Conservation (phyloP, 2,329 filamentous ascomycete species). For the Talaromyces sp. region DNA sequence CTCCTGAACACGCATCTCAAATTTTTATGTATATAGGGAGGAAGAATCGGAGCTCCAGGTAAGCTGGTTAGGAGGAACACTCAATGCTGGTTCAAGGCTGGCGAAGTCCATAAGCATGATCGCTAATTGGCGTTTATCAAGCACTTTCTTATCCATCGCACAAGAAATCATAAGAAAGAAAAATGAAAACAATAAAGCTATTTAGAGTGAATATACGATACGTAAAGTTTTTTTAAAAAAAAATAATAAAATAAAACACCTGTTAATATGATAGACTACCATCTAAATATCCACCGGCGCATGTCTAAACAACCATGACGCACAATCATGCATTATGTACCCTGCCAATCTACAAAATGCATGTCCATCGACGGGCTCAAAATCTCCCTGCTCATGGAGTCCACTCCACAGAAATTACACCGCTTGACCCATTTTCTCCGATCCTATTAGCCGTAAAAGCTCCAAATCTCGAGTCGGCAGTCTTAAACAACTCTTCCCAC, state of each 20-base stretch:
- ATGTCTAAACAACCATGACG: neutral
- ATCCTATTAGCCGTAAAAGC: neutral
- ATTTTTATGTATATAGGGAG: neutral
- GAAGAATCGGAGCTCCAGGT: too few relatives aligned
- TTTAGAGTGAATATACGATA: neutral
- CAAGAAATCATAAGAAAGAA: too few relatives aligned
- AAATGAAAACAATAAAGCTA: too few relatives aligned
- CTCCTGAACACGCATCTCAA: neutral
- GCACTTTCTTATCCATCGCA: too few relatives aligned
- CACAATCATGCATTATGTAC: neutral
- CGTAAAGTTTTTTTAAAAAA: too few relatives aligned
- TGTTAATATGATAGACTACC: neutral
- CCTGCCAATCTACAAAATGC: neutral
- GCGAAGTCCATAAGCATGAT: too few relatives aligned
- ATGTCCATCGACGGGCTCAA: neutral
- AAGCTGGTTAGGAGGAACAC: too few relatives aligned
- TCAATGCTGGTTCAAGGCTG: too few relatives aligned
- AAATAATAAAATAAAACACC: too few relatives aligned
- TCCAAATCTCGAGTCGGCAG: constrained; percentile 25
- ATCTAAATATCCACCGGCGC: neutral
- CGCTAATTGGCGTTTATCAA: too few relatives aligned
- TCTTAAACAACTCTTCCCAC: constrained; percentile 42
- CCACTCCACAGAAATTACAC: constrained; percentile 10
- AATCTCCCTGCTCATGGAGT: neutral
- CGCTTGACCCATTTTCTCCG: constrained; percentile 6